phyloP scores from a whole-genome alignment of 2,329 filamentous ascomycete species.

The Alternaria gaisen region DNA sequence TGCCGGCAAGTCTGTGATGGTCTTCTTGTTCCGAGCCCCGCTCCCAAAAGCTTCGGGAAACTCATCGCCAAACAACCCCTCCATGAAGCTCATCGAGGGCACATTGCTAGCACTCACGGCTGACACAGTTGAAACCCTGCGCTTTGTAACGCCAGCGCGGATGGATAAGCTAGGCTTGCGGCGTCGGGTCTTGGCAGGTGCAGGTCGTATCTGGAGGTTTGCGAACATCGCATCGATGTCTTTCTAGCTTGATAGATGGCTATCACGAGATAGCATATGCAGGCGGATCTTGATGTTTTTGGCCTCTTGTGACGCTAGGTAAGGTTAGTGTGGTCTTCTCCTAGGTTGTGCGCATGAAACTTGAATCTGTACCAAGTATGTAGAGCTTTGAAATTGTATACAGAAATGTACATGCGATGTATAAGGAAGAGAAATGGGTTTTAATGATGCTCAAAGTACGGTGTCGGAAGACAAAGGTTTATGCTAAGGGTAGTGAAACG shows the following conservation, averaged over 20 bases:
- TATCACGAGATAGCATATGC: neutral
- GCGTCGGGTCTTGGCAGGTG: slow-evolving; percentile 30
- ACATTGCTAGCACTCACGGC: slow-evolving; percentile 27
- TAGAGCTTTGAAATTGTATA: neutral
- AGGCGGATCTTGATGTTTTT: neutral
- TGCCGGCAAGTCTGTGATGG: slow-evolving; percentile 29
- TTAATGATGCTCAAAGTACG: slow-evolving; percentile 6
- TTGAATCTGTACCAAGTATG: neutral
- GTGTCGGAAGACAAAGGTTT: slow-evolving; percentile 8
- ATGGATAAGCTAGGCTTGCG: slow-evolving; percentile 33
- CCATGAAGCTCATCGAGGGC: slow-evolving; percentile 36
- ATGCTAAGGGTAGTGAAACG: slow-evolving; percentile 21
- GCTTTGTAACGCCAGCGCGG: slow-evolving; percentile 34
- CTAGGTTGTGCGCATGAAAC: neutral
- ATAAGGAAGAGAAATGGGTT: slow-evolving; percentile 6
- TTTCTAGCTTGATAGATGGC: neutral
- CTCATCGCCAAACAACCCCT: slow-evolving; percentile 36
- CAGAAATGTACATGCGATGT: neutral
- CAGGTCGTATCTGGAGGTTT: slow-evolving; percentile 30
- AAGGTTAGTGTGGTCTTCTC: neutral
- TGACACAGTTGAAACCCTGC: slow-evolving; percentile 27
- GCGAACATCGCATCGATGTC: slow-evolving; percentile 21
- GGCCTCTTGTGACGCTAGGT: neutral
- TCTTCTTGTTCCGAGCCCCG: slow-evolving; percentile 25
- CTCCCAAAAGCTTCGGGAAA: slow-evolving; percentile 33